Evolutionary conservation across 306 rosid genomes (phyloP).

Genomic region (Castanospermum australe): DNA sequence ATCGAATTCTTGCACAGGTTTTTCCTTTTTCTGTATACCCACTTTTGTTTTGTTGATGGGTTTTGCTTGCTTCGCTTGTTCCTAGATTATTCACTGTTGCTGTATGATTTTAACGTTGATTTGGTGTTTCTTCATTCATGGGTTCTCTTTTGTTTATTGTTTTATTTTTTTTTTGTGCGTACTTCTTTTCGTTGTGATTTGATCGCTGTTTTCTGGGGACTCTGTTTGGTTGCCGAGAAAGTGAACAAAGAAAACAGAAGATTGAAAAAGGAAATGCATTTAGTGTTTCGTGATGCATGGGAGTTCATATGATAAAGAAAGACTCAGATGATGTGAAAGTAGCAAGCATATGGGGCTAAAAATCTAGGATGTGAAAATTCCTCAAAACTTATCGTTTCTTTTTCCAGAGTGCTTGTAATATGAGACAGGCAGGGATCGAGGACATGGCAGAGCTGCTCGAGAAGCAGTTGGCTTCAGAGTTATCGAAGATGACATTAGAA

Average conservation of each 20-base stretch:
- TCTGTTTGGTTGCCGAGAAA: slow-evolving; percentile 30
- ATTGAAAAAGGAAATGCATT: background rate
- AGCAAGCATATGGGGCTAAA: too few species aligned
- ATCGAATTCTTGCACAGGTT: slow-evolving; percentile 62
- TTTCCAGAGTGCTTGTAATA: slow-evolving; percentile 80
- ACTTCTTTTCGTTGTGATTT: background rate
- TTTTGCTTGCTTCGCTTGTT: background rate
- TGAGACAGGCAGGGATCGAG: slow-evolving; percentile 89
- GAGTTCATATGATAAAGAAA: background rate
- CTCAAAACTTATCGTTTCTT: background rate
- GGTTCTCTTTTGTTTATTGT: background rate
- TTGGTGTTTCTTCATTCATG: background rate
- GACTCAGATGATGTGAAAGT: slow-evolving; percentile 8
- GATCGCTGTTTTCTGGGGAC: background rate
- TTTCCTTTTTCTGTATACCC: background rate
- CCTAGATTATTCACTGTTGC: background rate
- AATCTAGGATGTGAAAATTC: background rate
- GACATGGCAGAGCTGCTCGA: slow-evolving; percentile 76
- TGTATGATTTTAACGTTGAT: background rate
- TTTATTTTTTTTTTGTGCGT: background rate
- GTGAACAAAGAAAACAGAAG: background rate
- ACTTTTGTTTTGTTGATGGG: background rate
- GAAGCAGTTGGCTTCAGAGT: slow-evolving; percentile 84
- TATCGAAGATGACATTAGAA: slow-evolving; percentile 76
- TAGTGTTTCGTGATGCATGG: slow-evolving; percentile 21